These are phyloP conservation scores for Uronychia binucleata DNA, from an alignment of 73 alveolate species.

Conservation along the genomic window DNA sequence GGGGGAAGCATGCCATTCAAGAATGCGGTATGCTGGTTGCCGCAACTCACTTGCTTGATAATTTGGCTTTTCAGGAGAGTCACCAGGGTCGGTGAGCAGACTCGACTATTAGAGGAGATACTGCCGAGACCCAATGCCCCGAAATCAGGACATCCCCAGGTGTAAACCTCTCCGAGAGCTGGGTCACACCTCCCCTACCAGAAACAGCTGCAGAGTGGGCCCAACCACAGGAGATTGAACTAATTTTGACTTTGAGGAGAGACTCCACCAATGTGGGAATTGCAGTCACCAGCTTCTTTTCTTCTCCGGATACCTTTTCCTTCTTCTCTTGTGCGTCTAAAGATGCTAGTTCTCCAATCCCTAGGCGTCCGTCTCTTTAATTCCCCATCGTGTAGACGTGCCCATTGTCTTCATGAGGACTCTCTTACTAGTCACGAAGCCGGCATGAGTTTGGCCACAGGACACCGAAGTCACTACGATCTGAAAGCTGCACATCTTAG, in stretches of 20 bases:
- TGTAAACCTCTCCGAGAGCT: constrained; percentile 72
- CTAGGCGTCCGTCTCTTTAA: neutral
- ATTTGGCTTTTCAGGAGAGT: neutral
- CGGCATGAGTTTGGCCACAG: neutral
- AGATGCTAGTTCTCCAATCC: neutral
- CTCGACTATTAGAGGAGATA: neutral
- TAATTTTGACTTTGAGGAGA: constrained; percentile 11
- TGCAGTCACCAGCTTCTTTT: neutral
- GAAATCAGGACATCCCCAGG: constrained; percentile 88
- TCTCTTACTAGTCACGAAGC: neutral
- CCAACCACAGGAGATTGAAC: constrained; percentile 83
- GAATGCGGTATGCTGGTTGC: neutral
- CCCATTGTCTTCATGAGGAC: neutral
- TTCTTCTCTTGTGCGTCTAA: neutral
- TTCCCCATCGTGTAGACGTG: neutral
- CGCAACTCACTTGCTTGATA: neutral
- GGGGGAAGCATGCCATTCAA: neutral
- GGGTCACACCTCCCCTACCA: neutral
- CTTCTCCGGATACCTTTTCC: neutral
- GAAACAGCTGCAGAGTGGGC: constrained; percentile 85
- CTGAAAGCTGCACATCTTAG: neutral
- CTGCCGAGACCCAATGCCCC: constrained; percentile 67
- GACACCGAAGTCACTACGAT: neutral
- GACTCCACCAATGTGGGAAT: constrained; percentile 59
- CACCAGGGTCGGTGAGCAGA: neutral